Evolutionary conservation across 1,284 basidiomycete species (phyloP), one percentile per base, ranked within the genome.

Genomic region (Ceratobasidium sp.): DNA sequence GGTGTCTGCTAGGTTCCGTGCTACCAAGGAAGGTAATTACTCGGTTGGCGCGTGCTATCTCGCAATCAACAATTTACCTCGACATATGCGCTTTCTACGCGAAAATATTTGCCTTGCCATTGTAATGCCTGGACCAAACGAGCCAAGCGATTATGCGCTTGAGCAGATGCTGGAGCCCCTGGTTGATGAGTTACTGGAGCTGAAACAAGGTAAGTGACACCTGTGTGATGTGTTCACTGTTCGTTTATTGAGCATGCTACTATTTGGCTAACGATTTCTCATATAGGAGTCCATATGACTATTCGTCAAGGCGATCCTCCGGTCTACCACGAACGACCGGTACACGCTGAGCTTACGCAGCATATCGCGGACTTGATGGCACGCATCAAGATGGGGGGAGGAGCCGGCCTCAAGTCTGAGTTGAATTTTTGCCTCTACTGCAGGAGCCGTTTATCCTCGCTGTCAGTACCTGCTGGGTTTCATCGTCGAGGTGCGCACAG

Each of bases 41-140:
- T 59, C 56, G 14, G 22, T 36, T 19, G 56, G 56, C 6, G 56
- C 56, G 5, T 11, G n/a, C 5, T 59, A 59, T 59, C 19, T 59
- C n/a, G 56, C n/a, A 19, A 59, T 50, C 73, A 60, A 53, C 33
- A 74, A 59, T 31, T 22, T 59, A 5, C 73, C 73, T 15, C 50
- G 27, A 14, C 62, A 64, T 36, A 17, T 74, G 15, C 62, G 72
- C 2, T 41, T 27, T 27, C 31, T 63, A 6, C 27, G 24, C 11
- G 63, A 74, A 31, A 57, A 74, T 27, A 74, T 74, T 7, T 44
- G 4, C 6, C 41, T 74, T 11, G 31, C 17, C 8, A 64, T 63
- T 0, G n/a, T 74, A 0, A 66, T 67, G 44, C 73, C 73, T 14
- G 73, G 73, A 5, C 73, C 73, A 17, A 50, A 60, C 5, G 54